phyloP scores from a whole-genome alignment of 2,329 filamentous ascomycete species.

The Penicillium sp. region DNA sequence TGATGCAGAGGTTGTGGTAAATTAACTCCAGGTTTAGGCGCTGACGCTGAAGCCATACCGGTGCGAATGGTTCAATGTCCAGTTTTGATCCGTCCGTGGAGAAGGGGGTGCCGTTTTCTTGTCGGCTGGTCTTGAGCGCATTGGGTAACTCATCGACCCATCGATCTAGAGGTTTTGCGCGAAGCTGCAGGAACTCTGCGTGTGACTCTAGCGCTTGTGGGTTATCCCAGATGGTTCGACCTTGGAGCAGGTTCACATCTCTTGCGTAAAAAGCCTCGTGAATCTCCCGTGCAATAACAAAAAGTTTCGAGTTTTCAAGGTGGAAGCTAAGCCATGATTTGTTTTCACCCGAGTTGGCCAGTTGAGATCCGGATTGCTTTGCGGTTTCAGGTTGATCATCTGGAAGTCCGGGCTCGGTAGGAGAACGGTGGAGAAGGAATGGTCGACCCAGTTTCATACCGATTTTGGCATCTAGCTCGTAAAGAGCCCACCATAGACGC shows the following conservation, averaged over 20 bases:
- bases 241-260: conserved; percentile 1
- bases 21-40: conserved; percentile 44
- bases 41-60: conserved; percentile 46
- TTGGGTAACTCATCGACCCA: conserved; percentile 40
- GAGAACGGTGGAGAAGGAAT: conserved; percentile 32
- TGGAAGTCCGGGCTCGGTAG: conserved; percentile 33
- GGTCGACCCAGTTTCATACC: conserved; percentile 24
- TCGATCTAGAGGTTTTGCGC: conserved; percentile 28
- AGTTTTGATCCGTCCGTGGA: conserved; percentile 41
- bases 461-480: conserved; percentile 48
- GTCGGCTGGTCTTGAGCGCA: conserved; percentile 39
- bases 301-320: conserved; percentile 16
- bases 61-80: conserved; percentile 37
- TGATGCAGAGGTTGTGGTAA: conserved; percentile 42
- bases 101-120: conserved; percentile 33
- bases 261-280: conserved; percentile 24
- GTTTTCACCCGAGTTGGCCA: conserved; percentile 18
- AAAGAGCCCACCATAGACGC: conserved; percentile 56
- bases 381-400: conserved; percentile 13
- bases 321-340: conserved; percentile 22
- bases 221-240: conserved; percentile 33
- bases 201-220: conserved; percentile 28
- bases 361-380: conserved; percentile 13
- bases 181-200: conserved; percentile 31
- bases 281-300: conserved; percentile 8